Conservation (phyloP, 805 yeast genomes). For the Pichia manshurica region DNA sequence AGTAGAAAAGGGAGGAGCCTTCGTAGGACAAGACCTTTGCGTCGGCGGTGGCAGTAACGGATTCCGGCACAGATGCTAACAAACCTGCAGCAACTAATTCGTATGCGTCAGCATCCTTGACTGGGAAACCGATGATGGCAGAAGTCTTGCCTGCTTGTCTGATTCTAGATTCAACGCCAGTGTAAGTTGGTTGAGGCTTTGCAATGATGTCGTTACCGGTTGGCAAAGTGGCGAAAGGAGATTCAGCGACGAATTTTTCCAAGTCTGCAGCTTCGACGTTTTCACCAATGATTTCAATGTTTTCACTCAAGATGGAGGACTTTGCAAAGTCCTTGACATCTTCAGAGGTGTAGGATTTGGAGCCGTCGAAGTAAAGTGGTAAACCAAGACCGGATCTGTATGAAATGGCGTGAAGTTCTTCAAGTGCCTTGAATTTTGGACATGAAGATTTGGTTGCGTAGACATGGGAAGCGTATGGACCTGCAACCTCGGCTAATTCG, state of each 20-base stretch:
- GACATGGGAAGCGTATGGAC: slow-evolving; percentile 72
- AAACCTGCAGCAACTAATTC: slow-evolving; percentile 68
- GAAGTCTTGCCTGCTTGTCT: slow-evolving; percentile 60
- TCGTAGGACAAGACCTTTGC: slow-evolving; percentile 58
- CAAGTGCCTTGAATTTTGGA: slow-evolving; percentile 60
- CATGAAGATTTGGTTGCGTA: slow-evolving; percentile 43
- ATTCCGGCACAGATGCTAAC: slow-evolving; percentile 41
- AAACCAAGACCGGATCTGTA: slow-evolving; percentile 87
- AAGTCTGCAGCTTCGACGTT: slow-evolving; percentile 74
- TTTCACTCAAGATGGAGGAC: slow-evolving; percentile 61
- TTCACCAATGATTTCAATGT: slow-evolving; percentile 63
- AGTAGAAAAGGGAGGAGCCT: slow-evolving; percentile 76
- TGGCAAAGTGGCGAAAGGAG: slow-evolving; percentile 59
- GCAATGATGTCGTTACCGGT: slow-evolving; percentile 48
- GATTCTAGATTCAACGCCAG: slow-evolving; percentile 65
- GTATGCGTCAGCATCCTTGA: slow-evolving; percentile 54
- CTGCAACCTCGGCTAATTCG: slow-evolving; percentile 76
- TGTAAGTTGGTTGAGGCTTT: slow-evolving; percentile 35
- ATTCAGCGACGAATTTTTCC: slow-evolving; percentile 56
- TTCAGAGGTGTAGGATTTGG: slow-evolving; percentile 49
- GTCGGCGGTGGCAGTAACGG: slow-evolving; percentile 50
- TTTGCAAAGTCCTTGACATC: slow-evolving; percentile 64
- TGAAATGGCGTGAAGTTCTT: slow-evolving; percentile 70
- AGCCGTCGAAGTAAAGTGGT: slow-evolving; percentile 69
- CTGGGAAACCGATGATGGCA: slow-evolving; percentile 80